A percentile compares a stretch with the other conserved stretches of the same genome.
Conservation (phyloP, 305 asterid species). For the Solanum aculeatissimum region DNA sequence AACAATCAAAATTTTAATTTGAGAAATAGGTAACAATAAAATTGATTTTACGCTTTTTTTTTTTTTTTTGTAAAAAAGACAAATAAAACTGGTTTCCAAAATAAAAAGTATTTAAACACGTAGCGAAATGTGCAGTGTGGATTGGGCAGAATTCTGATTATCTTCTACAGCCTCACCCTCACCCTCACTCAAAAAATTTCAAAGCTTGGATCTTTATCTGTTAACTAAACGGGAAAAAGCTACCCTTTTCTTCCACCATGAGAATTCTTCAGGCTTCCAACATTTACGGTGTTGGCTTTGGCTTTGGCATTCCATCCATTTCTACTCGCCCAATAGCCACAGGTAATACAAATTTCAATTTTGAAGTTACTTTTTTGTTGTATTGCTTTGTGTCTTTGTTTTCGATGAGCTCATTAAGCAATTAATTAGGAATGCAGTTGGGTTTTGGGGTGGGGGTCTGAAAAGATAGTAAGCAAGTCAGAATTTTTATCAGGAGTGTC, state of each 20-base stretch:
- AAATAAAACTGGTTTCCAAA: not conserved
- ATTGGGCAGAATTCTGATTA: not conserved
- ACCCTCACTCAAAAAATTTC: not conserved
- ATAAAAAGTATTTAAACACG: not conserved
- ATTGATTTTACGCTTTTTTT: too few species aligned
- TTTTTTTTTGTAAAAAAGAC: not conserved
- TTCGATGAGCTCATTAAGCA: not conserved
- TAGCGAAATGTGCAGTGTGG: not conserved
- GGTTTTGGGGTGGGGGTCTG: not conserved
- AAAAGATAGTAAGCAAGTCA: not conserved
- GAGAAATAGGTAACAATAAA: too few species aligned
- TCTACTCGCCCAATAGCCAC: slow-evolving; percentile 1
- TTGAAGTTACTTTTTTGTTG: not conserved
- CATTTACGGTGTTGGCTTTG: slow-evolving; percentile 22
- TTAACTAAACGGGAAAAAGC: not conserved
- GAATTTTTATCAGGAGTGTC: not conserved
- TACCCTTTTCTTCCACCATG: slow-evolving; percentile 12
- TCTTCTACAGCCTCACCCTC: not conserved
- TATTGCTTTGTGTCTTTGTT: not conserved
- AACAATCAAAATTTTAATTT: too few species aligned
- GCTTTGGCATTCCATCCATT: slow-evolving; percentile 17
- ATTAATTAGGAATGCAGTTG: not conserved
- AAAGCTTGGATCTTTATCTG: not conserved
- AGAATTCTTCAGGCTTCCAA: slow-evolving; percentile 35
- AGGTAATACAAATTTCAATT: not conserved